A percentile compares a stretch with the other conserved stretches of the same genome.
Conservation (phyloP, 768 basidiomycete genomes). For the Podaxis sp. region DNA sequence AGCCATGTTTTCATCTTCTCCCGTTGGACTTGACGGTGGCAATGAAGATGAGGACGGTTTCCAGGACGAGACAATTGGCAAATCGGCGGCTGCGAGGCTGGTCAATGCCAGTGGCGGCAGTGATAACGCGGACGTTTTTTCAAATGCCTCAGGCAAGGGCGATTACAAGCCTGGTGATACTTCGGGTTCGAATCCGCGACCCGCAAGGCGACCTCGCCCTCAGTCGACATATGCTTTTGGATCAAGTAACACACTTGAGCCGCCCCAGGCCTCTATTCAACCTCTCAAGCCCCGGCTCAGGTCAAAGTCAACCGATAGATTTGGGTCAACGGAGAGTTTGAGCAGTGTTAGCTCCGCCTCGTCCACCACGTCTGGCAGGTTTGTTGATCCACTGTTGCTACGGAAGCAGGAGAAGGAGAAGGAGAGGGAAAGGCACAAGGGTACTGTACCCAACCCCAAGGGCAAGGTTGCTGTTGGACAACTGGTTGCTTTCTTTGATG, state of each 20-base stretch:
- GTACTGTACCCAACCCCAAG: constrained; percentile 39
- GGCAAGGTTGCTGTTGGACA: constrained; percentile 76
- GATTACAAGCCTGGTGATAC: constrained; percentile 16
- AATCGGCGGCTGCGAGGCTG: constrained; percentile 40
- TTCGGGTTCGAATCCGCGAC: constrained; percentile 12
- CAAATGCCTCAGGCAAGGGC: constrained; percentile 19
- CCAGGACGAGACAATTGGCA: constrained; percentile 65
- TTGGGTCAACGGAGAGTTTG: constrained; percentile 18
- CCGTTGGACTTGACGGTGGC: constrained; percentile 24
- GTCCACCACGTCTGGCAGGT: constrained; percentile 36
- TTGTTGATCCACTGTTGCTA: constrained; percentile 76
- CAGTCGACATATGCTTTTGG: constrained; percentile 13
- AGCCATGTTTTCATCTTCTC: constrained; percentile 42
- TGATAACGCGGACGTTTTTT: constrained; percentile 16
- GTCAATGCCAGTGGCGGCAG: background rate
- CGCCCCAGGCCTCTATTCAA: constrained; percentile 5
- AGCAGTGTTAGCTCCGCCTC: constrained; percentile 13
- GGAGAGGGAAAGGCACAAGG: constrained; percentile 30
- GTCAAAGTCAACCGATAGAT: constrained; percentile 12
- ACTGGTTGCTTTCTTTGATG: constrained; percentile 83
- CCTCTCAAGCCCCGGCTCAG: constrained; percentile 8
- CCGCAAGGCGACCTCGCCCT: constrained; percentile 6
- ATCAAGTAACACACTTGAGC: background rate
- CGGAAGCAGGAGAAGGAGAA: constrained; percentile 61
- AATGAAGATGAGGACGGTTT: constrained; percentile 41